A percentile compares a stretch with the other conserved stretches of the same genome.
Conservation (phyloP, 1,139 yeast genomes). For the Scheffersomyces parashehatae region DNA sequence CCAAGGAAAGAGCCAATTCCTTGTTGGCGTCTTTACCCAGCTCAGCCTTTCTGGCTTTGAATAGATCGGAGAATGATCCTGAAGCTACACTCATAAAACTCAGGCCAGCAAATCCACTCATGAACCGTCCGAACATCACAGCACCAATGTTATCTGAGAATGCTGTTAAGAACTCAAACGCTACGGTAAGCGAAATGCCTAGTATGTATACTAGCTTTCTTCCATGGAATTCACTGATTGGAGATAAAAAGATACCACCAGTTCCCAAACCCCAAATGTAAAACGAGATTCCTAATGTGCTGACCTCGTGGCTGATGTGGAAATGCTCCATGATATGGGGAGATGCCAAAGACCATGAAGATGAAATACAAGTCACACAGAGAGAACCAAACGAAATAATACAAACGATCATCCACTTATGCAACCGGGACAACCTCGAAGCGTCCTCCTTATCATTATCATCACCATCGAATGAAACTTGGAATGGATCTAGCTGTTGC, state of each 20-base stretch:
- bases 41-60: conserved; percentile 14
- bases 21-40: conserved; percentile 18
- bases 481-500: conserved; percentile 7
- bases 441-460: conserved; percentile 28
- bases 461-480: conserved; percentile 24
- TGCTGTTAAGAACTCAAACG: conserved; percentile 30
- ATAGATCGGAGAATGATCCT: conserved; percentile 36
- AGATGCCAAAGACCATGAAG: conserved; percentile 33
- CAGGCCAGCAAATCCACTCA: conserved; percentile 36
- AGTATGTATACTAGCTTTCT: conserved; percentile 27
- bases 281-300: conserved; percentile 29
- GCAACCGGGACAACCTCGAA: conserved; percentile 19
- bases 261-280: conserved; percentile 33
- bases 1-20: conserved; percentile 26
- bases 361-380: conserved; percentile 34
- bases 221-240: conserved; percentile 36
- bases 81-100: conserved; percentile 38
- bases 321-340: conserved; percentile 24
- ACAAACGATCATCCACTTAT: conserved; percentile 30
- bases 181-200: conserved; percentile 23
- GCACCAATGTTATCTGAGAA: conserved; percentile 29
- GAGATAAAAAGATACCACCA: conserved; percentile 35
- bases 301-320: conserved; percentile 26
- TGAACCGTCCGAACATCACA: conserved; percentile 30
- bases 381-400: conserved; percentile 26